Evolutionary conservation across 371 early-diverging fungal species (phyloP).

Genomic region (Syncephalastrum racemosum): DNA sequence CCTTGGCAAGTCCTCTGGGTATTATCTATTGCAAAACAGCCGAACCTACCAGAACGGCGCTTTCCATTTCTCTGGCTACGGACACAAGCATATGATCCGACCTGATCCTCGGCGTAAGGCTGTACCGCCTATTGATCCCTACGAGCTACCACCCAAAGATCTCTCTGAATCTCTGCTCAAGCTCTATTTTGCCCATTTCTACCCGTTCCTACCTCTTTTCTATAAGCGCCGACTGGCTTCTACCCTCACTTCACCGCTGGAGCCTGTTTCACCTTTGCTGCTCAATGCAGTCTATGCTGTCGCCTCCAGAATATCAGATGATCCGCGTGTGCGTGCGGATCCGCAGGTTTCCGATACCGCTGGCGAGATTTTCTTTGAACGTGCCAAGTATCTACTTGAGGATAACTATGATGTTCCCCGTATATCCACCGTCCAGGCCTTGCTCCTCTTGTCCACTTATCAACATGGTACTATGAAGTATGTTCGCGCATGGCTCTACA

Average conservation of each 20-base stretch:
- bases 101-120: conserved; percentile 9
- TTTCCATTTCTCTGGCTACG: conserved; percentile 35
- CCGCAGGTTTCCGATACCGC: conserved; percentile 34
- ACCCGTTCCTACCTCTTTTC: conserved; percentile 55
- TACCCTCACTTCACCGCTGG: conserved; percentile 11
- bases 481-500: conserved; percentile 51
- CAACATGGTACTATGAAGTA: conserved; percentile 54
- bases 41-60: conserved; percentile 47
- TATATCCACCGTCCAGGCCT: conserved; percentile 61
- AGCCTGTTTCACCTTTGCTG: conserved; percentile 41
- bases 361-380: conserved; percentile 47
- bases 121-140: conserved; percentile 19
- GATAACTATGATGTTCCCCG: conserved; percentile 57
- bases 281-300: conserved; percentile 53
- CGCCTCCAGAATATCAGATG: conserved; percentile 44
- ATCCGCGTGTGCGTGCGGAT: conserved; percentile 32
- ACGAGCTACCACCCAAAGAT: conserved; percentile 50
- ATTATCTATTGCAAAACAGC: conserved; percentile 44
- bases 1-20: conserved; percentile 49
- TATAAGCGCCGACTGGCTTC: conserved; percentile 33
- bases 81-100: conserved; percentile 17
- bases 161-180: conserved; percentile 50
- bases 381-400: conserved; percentile 50
- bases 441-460: conserved; percentile 55
- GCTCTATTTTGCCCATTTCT: conserved; percentile 56